phyloP scores from a whole-genome alignment of 345 rosid species.

The Erucastrum elatum region DNA sequence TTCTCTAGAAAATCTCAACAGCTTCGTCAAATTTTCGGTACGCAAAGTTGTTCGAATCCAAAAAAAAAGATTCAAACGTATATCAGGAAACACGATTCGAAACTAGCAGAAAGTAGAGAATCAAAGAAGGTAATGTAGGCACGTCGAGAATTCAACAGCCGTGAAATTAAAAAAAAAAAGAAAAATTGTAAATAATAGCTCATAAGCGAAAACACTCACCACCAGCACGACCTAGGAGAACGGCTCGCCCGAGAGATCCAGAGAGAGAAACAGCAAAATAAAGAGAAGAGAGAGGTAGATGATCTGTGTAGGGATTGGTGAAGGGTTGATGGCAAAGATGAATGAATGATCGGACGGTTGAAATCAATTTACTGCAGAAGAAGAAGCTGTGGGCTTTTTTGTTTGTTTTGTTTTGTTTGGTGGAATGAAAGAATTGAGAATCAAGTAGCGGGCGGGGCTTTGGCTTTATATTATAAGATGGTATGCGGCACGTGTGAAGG shows the following conservation, averaged over 20 bases:
- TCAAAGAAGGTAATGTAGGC: constrained; percentile 1
- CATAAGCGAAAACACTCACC: constrained; percentile 31
- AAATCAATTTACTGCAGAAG: constrained; percentile 23
- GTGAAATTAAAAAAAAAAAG: background rate
- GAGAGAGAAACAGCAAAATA: constrained; percentile 6
- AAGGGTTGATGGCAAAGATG: constrained; percentile 23
- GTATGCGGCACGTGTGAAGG: constrained; percentile 25
- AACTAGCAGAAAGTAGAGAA: background rate
- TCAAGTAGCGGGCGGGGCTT: background rate
- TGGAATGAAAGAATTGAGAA: background rate
- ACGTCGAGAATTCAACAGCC: constrained; percentile 1
- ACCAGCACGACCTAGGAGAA: constrained; percentile 30
- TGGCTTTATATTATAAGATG: constrained; percentile 16
- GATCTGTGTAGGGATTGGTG: constrained; percentile 31
- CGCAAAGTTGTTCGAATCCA: background rate
- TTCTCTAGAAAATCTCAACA: background rate
- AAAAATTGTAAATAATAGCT: background rate
- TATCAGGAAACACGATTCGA: constrained; percentile 14
- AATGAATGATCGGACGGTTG: constrained; percentile 36
- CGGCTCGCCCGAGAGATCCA: constrained; percentile 37
- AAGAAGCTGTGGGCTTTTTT: background rate
- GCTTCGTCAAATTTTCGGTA: background rate
- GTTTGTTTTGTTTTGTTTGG: background rate
- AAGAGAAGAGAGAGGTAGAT: background rate
- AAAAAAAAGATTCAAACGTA: background rate